Evolutionary conservation across 495 filamentous ascomycete species (phyloP).

Genomic region (Trichoderma virens): DNA sequence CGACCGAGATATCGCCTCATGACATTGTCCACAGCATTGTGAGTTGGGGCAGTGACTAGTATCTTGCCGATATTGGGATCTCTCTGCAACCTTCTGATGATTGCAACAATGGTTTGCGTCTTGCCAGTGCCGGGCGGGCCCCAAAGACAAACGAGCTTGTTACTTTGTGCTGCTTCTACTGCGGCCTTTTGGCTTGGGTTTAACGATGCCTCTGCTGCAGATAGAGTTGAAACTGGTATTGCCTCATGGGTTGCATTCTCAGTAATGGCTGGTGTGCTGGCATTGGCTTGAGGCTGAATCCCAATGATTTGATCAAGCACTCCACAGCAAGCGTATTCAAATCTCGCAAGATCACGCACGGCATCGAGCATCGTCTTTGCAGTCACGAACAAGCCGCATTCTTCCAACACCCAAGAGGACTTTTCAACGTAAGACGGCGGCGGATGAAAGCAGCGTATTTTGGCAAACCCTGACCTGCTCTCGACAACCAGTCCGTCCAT

Average conservation of each 20-base stretch:
- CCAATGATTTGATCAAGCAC: slow-evolving; percentile 28
- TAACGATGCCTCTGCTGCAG: slow-evolving; percentile 15
- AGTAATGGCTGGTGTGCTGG: background rate
- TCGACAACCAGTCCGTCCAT: slow-evolving; percentile 10
- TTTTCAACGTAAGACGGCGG: background rate
- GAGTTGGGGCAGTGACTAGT: slow-evolving; percentile 42
- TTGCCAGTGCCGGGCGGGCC: slow-evolving; percentile 49
- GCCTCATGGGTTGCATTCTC: background rate
- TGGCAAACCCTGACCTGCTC: background rate
- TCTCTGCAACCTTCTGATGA: slow-evolving; percentile 30
- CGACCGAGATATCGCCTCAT: slow-evolving; percentile 33
- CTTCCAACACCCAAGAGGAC: background rate
- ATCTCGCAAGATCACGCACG: slow-evolving; percentile 26
- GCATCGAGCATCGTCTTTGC: slow-evolving; percentile 41
- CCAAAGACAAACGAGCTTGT: slow-evolving; percentile 39
- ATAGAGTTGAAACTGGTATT: background rate
- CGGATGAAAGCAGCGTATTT: slow-evolving; percentile 1
- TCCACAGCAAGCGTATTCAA: slow-evolving; percentile 22
- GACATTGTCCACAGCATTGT: slow-evolving; percentile 47
- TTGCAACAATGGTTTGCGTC: slow-evolving; percentile 41
- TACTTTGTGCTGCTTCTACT: slow-evolving; percentile 27
- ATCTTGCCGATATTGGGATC: slow-evolving; percentile 24
- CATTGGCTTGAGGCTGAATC: background rate
- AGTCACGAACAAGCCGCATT: slow-evolving; percentile 18
- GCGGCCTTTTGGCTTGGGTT: slow-evolving; percentile 41